Evolutionary conservation across 164 flowering plant species (phyloP).

Genomic region (Vitis rupestris): DNA sequence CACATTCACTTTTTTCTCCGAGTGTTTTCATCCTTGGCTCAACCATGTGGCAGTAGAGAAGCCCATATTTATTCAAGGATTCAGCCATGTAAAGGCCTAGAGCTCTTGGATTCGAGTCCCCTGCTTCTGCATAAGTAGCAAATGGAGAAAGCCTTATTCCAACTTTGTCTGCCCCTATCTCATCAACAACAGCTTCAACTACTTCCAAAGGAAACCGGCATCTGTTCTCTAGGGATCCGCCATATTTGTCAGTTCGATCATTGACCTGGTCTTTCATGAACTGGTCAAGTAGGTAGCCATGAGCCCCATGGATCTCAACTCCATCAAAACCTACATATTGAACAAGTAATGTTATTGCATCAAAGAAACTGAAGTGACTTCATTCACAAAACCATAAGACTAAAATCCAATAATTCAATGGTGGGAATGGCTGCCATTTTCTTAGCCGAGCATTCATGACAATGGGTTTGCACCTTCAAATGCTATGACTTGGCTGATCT

Average conservation of each 20-base stretch:
- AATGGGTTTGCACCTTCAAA: not conserved
- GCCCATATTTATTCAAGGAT: conserved; percentile 37
- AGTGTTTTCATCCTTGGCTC: conserved; percentile 50
- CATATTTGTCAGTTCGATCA: conserved; percentile 57
- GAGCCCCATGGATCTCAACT: conserved; percentile 64
- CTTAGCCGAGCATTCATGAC: not conserved
- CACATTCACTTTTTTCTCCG: conserved; percentile 17
- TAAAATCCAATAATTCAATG: too few species aligned
- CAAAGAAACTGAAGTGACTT: too few species aligned
- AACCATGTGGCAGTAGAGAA: conserved; percentile 48
- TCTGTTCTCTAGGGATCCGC: conserved; percentile 55
- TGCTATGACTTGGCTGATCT: not conserved
- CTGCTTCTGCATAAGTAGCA: conserved; percentile 35
- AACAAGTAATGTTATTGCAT: not conserved
- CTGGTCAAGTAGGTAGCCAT: conserved; percentile 62
- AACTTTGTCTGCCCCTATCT: conserved; percentile 56
- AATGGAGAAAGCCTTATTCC: conserved; percentile 62
- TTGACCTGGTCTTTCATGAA: conserved; percentile 63
- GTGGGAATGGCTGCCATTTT: too few species aligned
- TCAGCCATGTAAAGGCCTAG: conserved; percentile 53
- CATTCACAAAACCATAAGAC: too few species aligned
- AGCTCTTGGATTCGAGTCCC: conserved; percentile 52
- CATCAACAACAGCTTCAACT: conserved; percentile 48
- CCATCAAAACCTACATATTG: conserved; percentile 52
- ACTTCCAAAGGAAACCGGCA: conserved; percentile 53